Conservation (phyloP, 148 eudicot species). For the Heliamphora exappendiculata region DNA sequence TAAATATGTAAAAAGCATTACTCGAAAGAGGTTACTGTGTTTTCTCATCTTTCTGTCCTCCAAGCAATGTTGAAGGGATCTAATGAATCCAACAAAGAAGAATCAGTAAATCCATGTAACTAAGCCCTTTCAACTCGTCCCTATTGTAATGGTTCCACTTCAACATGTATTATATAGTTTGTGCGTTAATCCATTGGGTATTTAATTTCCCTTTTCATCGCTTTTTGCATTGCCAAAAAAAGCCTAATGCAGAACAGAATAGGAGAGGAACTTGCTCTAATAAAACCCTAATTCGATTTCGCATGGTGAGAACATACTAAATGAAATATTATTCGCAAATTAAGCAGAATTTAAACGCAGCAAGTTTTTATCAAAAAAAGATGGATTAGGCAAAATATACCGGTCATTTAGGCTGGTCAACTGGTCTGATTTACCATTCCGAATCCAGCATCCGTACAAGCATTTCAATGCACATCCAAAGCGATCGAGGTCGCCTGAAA, state of each 20-base stretch:
- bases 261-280: background rate
- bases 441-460: background rate
- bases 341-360: background rate
- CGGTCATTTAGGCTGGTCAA: background rate
- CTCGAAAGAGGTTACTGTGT: background rate
- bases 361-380: background rate
- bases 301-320: background rate
- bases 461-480: background rate
- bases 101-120: background rate
- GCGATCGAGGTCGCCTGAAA: background rate
- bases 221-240: too few species aligned
- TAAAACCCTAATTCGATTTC: background rate
- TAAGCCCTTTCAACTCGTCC: background rate
- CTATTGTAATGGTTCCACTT: constrained; percentile 8
- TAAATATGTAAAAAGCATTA: background rate
- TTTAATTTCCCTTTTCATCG: background rate
- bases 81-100: background rate
- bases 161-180: background rate
- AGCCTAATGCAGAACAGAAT: background rate
- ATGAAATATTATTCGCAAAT: background rate
- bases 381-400: background rate
- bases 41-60: background rate
- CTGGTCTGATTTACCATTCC: background rate
- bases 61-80: background rate
- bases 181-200: background rate